These are phyloP conservation scores for Coniferiporia sulphurascens DNA, from an alignment of 1,284 basidiomycete genomes.

Conservation along the genomic window DNA sequence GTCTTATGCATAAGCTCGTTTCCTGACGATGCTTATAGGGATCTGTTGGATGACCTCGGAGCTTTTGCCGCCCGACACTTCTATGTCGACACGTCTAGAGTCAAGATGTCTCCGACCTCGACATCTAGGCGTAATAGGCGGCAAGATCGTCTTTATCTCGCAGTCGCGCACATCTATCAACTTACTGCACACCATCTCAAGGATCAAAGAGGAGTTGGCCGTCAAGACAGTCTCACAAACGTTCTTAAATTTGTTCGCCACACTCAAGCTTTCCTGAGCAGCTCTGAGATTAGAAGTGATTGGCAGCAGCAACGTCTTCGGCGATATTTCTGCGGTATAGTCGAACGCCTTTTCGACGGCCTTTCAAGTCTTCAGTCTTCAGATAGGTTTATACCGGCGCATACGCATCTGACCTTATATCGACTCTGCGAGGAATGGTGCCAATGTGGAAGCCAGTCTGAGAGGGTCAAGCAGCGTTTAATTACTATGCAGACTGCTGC, in stretches of 20 bases:
- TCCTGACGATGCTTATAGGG: slow-evolving; percentile 70
- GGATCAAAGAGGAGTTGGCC: slow-evolving; percentile 62
- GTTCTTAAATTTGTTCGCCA: slow-evolving; percentile 85
- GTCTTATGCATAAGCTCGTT: slow-evolving; percentile 87
- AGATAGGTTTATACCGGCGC: slow-evolving; percentile 72
- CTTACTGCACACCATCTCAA: slow-evolving; percentile 79
- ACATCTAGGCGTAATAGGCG: slow-evolving; percentile 55
- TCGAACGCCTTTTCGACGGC: slow-evolving; percentile 82
- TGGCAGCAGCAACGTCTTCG: slow-evolving; percentile 79
- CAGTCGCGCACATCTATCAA: slow-evolving; percentile 87
- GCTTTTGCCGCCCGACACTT: slow-evolving; percentile 77
- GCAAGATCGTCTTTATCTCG: slow-evolving; percentile 81
- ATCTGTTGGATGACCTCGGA: slow-evolving; percentile 81
- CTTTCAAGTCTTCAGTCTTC: slow-evolving; percentile 68
- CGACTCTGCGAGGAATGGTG: slow-evolving; percentile 94
- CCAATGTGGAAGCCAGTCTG: slow-evolving; percentile 74
- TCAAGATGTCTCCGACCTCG: slow-evolving; percentile 42
- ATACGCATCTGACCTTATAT: slow-evolving; percentile 79
- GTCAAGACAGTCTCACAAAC: slow-evolving; percentile 71
- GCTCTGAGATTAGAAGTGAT: slow-evolving; percentile 70
- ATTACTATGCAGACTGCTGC: slow-evolving; percentile 72
- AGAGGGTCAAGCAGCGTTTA: slow-evolving; percentile 69
- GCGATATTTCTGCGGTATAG: slow-evolving; percentile 85
- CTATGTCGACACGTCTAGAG: slow-evolving; percentile 62
- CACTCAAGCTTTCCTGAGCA: slow-evolving; percentile 73